Conservation (phyloP, 2,329 filamentous ascomycete genomes). For the Fusarium cicatricum region DNA sequence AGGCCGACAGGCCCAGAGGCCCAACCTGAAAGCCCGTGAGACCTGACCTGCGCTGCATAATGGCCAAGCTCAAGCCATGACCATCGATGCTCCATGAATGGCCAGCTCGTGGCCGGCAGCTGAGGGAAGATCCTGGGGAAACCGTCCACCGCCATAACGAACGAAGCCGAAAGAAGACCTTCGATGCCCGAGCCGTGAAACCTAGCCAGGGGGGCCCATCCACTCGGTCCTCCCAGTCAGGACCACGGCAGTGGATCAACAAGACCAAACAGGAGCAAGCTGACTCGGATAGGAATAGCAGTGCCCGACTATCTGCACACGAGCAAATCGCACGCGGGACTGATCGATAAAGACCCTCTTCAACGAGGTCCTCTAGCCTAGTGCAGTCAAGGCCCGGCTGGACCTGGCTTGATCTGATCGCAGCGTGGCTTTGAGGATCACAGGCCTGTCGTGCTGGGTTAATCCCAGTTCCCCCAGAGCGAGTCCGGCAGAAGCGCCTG, state of each 20-base stretch:
- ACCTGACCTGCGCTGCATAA: conserved; percentile 10
- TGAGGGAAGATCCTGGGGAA: conserved; percentile 27
- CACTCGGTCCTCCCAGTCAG: conserved; percentile 18
- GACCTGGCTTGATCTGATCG: conserved; percentile 39
- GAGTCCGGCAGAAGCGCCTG: conserved; percentile 1
- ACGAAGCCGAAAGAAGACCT: conserved; percentile 32
- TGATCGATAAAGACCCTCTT: conserved; percentile 32
- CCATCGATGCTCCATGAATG: conserved; percentile 13
- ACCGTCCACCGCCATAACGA: conserved; percentile 28
- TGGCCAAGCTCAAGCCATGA: background rate
- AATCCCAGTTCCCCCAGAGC: conserved; percentile 25
- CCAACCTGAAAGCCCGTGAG: conserved; percentile 15
- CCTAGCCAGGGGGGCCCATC: conserved; percentile 19
- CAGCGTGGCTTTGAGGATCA: conserved; percentile 43
- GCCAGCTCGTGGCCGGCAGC: conserved; percentile 24
- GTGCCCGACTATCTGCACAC: conserved; percentile 1
- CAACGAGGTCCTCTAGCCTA: conserved; percentile 28
- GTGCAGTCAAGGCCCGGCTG: conserved; percentile 20
- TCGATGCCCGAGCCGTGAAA: conserved; percentile 11
- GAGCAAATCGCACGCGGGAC: conserved; percentile 16
- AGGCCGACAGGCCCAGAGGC: conserved; percentile 17
- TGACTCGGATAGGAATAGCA: conserved; percentile 35
- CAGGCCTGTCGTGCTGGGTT: conserved; percentile 35
- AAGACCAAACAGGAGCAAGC: conserved; percentile 1
- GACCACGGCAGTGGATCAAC: conserved; percentile 8